phyloP scores from a whole-genome alignment of 2,329 filamentous ascomycete genomes.

The Chrysosporium keratinophilum region DNA sequence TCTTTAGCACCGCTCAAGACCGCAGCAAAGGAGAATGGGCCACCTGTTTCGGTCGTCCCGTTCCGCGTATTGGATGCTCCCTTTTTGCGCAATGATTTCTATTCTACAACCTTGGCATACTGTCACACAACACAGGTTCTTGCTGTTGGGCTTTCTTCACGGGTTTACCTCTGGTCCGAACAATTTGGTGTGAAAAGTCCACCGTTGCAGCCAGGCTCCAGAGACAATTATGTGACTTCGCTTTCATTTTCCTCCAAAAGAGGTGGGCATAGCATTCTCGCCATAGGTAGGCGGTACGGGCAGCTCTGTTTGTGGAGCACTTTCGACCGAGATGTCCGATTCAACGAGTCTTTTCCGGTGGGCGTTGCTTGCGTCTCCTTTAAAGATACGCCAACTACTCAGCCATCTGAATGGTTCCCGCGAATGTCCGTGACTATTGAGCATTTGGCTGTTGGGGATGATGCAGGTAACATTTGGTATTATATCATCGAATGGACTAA shows the following conservation, averaged over 20 bases:
- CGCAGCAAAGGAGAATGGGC: background rate
- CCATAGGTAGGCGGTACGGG: slow-evolving; percentile 70
- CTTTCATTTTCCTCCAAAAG: slow-evolving; percentile 76
- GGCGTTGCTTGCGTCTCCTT: slow-evolving; percentile 73
- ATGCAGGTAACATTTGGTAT: slow-evolving; percentile 71
- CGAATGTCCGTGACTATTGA: slow-evolving; percentile 55
- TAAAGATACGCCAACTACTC: slow-evolving; percentile 52
- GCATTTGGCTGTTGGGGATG: slow-evolving; percentile 78
- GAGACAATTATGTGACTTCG: slow-evolving; percentile 58
- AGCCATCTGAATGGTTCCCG: slow-evolving; percentile 40
- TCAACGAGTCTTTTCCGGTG: slow-evolving; percentile 60
- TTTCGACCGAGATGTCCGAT: slow-evolving; percentile 54
- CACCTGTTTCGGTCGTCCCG: slow-evolving; percentile 55
- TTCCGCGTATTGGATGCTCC: slow-evolving; percentile 88
- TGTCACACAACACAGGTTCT: slow-evolving; percentile 63
- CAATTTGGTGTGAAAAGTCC: slow-evolving; percentile 52
- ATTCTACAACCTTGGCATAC: slow-evolving; percentile 84
- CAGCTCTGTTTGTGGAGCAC: slow-evolving; percentile 68
- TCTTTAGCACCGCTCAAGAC: background rate
- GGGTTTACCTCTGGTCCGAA: slow-evolving; percentile 86
- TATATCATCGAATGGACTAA: slow-evolving; percentile 78
- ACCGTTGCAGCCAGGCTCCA: slow-evolving; percentile 43
- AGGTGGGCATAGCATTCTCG: slow-evolving; percentile 70
- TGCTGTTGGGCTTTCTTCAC: slow-evolving; percentile 68
- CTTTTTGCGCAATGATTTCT: slow-evolving; percentile 84